A percentile compares a stretch with the other conserved stretches of the same genome.
These are phyloP conservation scores for Phytopythium aichiense DNA, from an alignment of 352 stramenopile genomes.

Conservation along the genomic window DNA sequence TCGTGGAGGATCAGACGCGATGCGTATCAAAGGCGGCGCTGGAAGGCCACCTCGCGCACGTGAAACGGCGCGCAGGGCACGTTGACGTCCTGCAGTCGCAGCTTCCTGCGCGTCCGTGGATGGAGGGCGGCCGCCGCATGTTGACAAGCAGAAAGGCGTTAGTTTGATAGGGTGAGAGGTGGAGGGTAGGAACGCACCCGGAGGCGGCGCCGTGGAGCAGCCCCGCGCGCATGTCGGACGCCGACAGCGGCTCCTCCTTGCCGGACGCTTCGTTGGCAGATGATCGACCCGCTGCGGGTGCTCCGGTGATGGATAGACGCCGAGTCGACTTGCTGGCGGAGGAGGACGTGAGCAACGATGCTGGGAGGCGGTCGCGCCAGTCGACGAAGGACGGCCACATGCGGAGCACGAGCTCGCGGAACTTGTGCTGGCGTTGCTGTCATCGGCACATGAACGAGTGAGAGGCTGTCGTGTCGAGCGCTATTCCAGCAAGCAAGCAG, in stretches of 20 bases:
- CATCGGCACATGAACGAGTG: not conserved
- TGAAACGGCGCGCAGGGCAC: constrained; percentile 59
- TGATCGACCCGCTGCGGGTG: not conserved
- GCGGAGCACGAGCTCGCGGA: constrained; percentile 65
- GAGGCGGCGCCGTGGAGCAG: constrained; percentile 46
- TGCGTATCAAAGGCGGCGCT: constrained; percentile 37
- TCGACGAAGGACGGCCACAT: constrained; percentile 77
- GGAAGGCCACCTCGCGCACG: constrained; percentile 65
- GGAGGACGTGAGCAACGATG: constrained; percentile 22
- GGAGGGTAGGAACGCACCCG: constrained; percentile 27
- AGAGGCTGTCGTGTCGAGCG: not conserved
- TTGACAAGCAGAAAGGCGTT: not conserved
- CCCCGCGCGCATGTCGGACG: constrained; percentile 19
- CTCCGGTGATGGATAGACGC: constrained; percentile 15
- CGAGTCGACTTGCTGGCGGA: constrained; percentile 9
- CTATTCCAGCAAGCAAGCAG: not conserved
- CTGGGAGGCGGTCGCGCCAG: constrained; percentile 36
- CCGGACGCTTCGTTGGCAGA: not conserved
- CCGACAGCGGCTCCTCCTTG: constrained; percentile 9
- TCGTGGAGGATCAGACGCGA: not conserved
- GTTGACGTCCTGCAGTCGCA: constrained; percentile 49
- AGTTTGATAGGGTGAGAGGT: not conserved
- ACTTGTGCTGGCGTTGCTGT: constrained; percentile 55
- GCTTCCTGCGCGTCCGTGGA: constrained; percentile 26
- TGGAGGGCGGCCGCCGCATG: not conserved